Base-by-base conservation (phyloP, 208 protist species). In the Naegleria gruberi region DNA sequence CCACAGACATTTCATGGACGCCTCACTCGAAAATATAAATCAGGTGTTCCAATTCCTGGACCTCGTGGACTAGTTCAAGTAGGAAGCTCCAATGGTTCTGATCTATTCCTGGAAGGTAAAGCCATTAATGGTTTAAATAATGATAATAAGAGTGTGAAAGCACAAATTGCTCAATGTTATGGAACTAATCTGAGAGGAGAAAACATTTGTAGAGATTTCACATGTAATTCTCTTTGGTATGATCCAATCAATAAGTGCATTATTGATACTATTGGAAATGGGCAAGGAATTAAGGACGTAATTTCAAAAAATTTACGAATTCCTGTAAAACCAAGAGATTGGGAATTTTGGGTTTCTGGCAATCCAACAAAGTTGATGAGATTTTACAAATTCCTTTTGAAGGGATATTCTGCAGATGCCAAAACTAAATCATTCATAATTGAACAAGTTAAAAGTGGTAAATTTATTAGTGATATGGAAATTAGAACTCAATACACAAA, bases 201-300 rank as follows among this genome's bases (percentile, higher is more conserved):
- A 8, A 77, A 77, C n/a, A 77, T 77, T 37, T 77, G 65, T 77
- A 77, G 65, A 77, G 65, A 77, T 77, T 77, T 77, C 65, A 77
- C 65, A 8, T 77, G 65, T 37, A 77, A 77, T 77, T 77, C 65
- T 26, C 34, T 77, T 12, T 77, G 65, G 65, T 77, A 77, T 77
- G 65, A 77, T 37, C 65, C 26, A 37, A 77, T 77, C 30, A 77
- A 77, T 77, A n/a, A 77, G 34, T 77, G 65, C 34, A 37, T 77
- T 30, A 77, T 77, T 15, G 65, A 77, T n/a, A 12, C 65, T 23
- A 77, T 37, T 37, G 65, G 65, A 37, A 37, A 37, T 8, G 65
- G 65, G 8, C 65, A 77, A 77, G 65, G 65, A 77, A 77, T 77
- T n/a, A 77, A 77, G n/a, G 65, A 77, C n/a, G 3, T n/a, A 15